These are phyloP conservation scores for Picochlorum sp. DNA, from an alignment of 139 green algal species.

Conservation along the genomic window DNA sequence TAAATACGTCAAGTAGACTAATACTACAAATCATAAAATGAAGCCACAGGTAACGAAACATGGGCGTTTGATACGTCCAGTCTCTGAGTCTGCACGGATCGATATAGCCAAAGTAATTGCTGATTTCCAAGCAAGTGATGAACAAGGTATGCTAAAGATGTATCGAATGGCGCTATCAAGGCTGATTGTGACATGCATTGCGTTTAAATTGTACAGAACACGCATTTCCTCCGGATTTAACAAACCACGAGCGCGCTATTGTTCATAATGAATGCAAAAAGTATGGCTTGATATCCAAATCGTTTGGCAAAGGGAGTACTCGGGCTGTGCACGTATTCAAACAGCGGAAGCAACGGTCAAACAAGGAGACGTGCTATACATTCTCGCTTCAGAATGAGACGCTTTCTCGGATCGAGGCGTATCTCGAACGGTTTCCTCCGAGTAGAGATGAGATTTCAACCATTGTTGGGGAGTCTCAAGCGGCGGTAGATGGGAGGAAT, in stretches of 20 bases:
- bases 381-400: conserved; percentile 20
- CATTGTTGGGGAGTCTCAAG: conserved; percentile 5
- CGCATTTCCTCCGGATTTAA: conserved; percentile 50
- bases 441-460: conserved; percentile 20
- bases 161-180: background rate
- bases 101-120: conserved; percentile 31
- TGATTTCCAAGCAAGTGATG: conserved; percentile 28
- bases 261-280: conserved; percentile 60
- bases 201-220: conserved; percentile 33
- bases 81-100: conserved; percentile 32
- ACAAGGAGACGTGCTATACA: conserved; percentile 12
- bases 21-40: background rate
- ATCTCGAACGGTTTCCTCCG: conserved; percentile 30
- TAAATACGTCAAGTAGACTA: no score
- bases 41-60: conserved; percentile 10
- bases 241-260: conserved; percentile 64
- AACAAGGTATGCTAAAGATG: conserved; percentile 16
- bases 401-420: conserved; percentile 12
- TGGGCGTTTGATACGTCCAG: conserved; percentile 29
- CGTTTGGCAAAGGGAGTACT: conserved; percentile 27
- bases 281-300: conserved; percentile 51
- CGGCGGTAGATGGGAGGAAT: background rate
- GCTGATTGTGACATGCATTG: background rate
- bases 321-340: conserved; percentile 31
- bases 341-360: background rate